Evolutionary conservation across 2,329 filamentous ascomycete genomes (phyloP).

Genomic region (Zelopaecilomyces penicillatus): DNA sequence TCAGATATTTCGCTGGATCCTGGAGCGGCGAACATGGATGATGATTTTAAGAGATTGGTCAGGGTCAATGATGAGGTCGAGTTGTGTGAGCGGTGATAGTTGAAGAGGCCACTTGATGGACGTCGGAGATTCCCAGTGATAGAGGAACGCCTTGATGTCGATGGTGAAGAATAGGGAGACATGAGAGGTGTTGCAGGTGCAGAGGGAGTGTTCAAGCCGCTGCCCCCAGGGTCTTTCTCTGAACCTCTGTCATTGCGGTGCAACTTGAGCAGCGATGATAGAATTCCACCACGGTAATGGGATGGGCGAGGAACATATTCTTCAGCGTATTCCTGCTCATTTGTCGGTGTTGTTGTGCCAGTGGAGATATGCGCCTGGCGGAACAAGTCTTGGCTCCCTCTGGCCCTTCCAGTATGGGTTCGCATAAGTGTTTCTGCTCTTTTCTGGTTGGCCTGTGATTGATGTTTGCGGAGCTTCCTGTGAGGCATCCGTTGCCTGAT

Average conservation of each 20-base stretch:
- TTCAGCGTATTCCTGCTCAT: slow-evolving; percentile 41
- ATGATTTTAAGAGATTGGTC: slow-evolving; percentile 45
- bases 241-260: slow-evolving; percentile 44
- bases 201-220: slow-evolving; percentile 34
- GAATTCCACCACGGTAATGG: slow-evolving; percentile 63
- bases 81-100: slow-evolving; percentile 31
- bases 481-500: slow-evolving; percentile 16
- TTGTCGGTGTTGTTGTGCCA: slow-evolving; percentile 28
- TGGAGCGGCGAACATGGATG: slow-evolving; percentile 42
- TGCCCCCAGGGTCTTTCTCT: slow-evolving; percentile 23
- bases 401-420: slow-evolving; percentile 24
- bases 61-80: slow-evolving; percentile 38
- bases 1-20: slow-evolving; percentile 37
- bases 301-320: slow-evolving; percentile 57
- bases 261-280: slow-evolving; percentile 64
- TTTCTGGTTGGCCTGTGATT: slow-evolving; percentile 16
- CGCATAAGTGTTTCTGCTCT: slow-evolving; percentile 27
- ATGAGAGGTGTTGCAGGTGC: slow-evolving; percentile 29
- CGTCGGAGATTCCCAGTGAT: slow-evolving; percentile 22
- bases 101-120: slow-evolving; percentile 31
- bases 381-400: slow-evolving; percentile 20
- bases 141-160: slow-evolving; percentile 32
- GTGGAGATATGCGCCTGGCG: slow-evolving; percentile 21
- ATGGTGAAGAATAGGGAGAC: slow-evolving; percentile 35
- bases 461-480: slow-evolving; percentile 10